Base-by-base conservation (phyloP, 495 filamentous ascomycete genomes). In the Penicillium subrubescens region DNA sequence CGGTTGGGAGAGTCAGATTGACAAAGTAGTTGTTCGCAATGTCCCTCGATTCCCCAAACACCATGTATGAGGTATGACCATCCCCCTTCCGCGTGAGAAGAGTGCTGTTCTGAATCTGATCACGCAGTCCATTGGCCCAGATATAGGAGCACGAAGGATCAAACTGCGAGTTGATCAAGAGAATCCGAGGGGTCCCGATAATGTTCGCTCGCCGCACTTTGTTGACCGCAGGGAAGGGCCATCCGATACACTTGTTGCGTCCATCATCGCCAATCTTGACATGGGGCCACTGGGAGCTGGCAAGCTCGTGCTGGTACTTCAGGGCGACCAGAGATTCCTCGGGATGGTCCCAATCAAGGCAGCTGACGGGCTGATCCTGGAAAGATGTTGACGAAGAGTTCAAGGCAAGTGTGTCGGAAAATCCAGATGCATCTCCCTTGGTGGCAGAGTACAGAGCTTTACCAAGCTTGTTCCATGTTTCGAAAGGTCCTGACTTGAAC, bases 91-190 rank as follows among this genome's bases (percentile, higher is more conserved):
- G 67, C 43, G 72, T 73, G 7, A 81, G 50, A 33, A 80, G 52
- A n/a, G 75, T 71, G 17, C 70, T 65, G 11, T 57, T 59, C 19
- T 48, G 31, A 34, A 74, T 63, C 64, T 74, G 68, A 23, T 72
- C 34, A 3, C 53, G 46, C 39, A 74, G 63, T n/a, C 72, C 62
- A 62, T 72, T 69, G 12, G 72, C 79, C 79, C 78, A 81, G 3
- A 66, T 65, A 44, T 70, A 73, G 53, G 69, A 67, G 15, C 76
- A 78, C 41, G 65, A 69, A 2, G 77, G 77, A 59, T 81, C 79
- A 60, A 70, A 74, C 2, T 73, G 65, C 12, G 77, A 67, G 57
- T 80, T 77, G 4, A 75, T 67, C 60, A 73, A 52, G 37, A 81
- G 25, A 27, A 27, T 27, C 25, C 25, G 64, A 10, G 79, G 41